Evolutionary conservation across 495 filamentous ascomycete species (phyloP), one percentile per base, ranked within the genome.

Genomic region (Astrocystis sublimbata): DNA sequence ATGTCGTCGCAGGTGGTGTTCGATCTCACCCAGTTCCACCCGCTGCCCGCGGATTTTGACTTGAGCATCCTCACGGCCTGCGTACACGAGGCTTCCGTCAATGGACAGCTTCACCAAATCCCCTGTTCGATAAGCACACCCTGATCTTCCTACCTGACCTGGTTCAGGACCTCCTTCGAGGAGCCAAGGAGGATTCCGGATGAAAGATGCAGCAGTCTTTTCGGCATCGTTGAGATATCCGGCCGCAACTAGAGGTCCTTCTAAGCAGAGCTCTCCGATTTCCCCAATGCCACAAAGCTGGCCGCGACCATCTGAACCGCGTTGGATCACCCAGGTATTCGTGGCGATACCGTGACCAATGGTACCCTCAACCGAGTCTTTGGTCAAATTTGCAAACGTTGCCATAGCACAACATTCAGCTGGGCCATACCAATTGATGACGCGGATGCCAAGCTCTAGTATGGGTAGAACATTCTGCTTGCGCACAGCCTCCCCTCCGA

Each of bases 211-310:
- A 4, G 59, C 62, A 47, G 70, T 74, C 58, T 63, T 71, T 4
- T 26, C 41, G 5, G 53, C 49, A 23, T 69, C 62, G 47, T 64
- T 10, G 9, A 86, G 68, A 43, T 86, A 87, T 61, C 80, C 82
- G 21, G 80, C 68, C 1, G 79, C 82, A 6, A 83, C 60, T 26
- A 75, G 65, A 7, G 77, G 77, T 0, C 58, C 62, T 24, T 58
- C 46, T 21, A 62, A 24, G 17, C 49, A 51, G 26, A 45, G 13
- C 46, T 58, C 60, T 35, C 60, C 40, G 33, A 53, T 36, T 6
- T 69, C 66, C 4, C 81, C 81, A 17, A 77, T 67, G 2, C 78
- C 76, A 30, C 76, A 63, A 3, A 80, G 59, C n/a, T n/a, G n/a
- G n/a, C n/a, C n/a, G 9, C 46, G 19, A 13, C 73, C 31, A 42